Evolutionary conservation across 2,329 filamentous ascomycete genomes (phyloP).

Genomic region (Drechslerella dactyloides): DNA sequence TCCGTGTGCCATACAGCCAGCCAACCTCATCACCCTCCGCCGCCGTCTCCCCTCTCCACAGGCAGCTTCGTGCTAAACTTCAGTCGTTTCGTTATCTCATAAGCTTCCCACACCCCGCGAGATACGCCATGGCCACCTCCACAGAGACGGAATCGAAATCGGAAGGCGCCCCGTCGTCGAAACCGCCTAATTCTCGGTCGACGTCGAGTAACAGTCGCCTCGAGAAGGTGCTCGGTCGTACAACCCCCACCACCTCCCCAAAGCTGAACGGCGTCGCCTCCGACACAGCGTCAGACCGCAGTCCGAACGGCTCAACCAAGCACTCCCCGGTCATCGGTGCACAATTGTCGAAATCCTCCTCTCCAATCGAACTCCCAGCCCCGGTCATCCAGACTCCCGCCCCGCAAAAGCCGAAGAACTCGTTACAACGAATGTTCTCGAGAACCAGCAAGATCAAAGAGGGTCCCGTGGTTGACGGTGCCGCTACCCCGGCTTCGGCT

Average conservation of each 20-base stretch:
- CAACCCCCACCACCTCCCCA: slow-evolving; percentile 42
- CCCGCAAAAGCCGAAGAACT: slow-evolving; percentile 41
- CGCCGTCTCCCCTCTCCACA: too few relatives aligned
- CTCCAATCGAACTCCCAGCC: slow-evolving; percentile 47
- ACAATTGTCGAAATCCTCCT: slow-evolving; percentile 46
- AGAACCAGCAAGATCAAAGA: slow-evolving; percentile 30
- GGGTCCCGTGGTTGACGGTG: not conserved
- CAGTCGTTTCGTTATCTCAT: not conserved
- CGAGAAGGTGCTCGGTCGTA: slow-evolving; percentile 36
- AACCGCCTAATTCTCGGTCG: slow-evolving; percentile 50
- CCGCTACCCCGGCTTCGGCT: slow-evolving; percentile 9
- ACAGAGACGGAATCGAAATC: slow-evolving; percentile 42
- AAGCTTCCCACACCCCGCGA: not conserved
- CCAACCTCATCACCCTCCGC: too few relatives aligned
- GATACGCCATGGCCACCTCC: slow-evolving; percentile 36
- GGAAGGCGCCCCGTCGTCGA: slow-evolving; percentile 35
- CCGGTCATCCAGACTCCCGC: slow-evolving; percentile 35
- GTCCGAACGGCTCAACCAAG: slow-evolving; percentile 36
- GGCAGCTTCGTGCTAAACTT: not conserved
- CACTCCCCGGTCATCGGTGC: slow-evolving; percentile 44
- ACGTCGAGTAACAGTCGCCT: slow-evolving; percentile 42
- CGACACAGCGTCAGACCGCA: slow-evolving; percentile 40
- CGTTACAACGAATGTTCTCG: slow-evolving; percentile 46
- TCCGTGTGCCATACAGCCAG: too few relatives aligned
- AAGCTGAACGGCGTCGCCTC: slow-evolving; percentile 40